These are phyloP conservation scores for Actinidia arguta DNA, from an alignment of 179 eudicot species.

Conservation along the genomic window DNA sequence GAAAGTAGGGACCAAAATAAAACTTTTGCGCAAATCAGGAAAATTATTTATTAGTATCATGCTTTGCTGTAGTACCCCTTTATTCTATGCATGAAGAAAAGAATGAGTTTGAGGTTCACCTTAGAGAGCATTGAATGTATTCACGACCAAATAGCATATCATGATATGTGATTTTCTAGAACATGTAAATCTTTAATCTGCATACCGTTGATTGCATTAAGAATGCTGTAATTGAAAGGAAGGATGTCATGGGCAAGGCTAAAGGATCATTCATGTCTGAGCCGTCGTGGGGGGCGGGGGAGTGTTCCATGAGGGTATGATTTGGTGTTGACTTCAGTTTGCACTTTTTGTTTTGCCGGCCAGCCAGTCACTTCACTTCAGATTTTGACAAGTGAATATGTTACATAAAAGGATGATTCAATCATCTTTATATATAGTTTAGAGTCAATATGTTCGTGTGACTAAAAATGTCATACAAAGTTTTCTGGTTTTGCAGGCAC, in stretches of 20 bases:
- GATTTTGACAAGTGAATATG: background rate
- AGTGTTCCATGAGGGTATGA: background rate
- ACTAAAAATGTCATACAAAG: too few species aligned
- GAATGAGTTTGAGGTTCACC: too few species aligned
- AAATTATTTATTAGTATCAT: too few species aligned
- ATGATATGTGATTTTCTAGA: background rate
- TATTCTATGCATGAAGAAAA: too few species aligned
- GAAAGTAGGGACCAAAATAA: too few species aligned
- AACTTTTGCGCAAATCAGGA: too few species aligned
- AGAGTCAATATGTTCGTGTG: background rate
- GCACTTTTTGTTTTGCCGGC: too few species aligned
- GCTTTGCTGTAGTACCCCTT: too few species aligned
- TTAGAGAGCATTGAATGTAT: too few species aligned
- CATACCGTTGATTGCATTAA: background rate
- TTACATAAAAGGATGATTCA: background rate
- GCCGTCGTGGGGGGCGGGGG: background rate
- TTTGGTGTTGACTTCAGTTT: slow-evolving; percentile 1
- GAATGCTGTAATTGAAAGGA: background rate
- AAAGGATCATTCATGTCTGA: background rate
- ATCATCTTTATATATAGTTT: background rate
- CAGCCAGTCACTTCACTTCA: background rate
- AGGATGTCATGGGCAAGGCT: background rate
- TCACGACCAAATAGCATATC: background rate
- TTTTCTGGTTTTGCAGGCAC: slow-evolving; percentile 39
- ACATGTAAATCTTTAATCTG: background rate